Conservation (phyloP, 495 filamentous ascomycete genomes). For the Neurospora sp. region DNA sequence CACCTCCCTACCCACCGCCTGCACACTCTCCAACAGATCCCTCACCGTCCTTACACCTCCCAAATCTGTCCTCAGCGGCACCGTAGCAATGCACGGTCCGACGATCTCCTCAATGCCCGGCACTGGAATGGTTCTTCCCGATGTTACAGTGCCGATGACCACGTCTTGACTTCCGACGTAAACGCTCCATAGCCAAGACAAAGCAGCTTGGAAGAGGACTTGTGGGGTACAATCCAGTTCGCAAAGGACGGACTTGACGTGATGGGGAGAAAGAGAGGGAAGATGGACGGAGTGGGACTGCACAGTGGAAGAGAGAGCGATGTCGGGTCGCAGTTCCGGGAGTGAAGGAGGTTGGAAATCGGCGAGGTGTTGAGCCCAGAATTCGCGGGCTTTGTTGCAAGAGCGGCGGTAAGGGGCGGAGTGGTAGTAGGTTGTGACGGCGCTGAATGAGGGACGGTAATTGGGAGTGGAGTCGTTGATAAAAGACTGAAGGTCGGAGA, state of each 20-base stretch:
- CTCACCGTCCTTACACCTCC: slow-evolving; percentile 34
- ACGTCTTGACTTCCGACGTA: slow-evolving; percentile 57
- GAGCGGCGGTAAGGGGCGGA: slow-evolving; percentile 7
- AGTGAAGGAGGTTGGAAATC: slow-evolving; percentile 29
- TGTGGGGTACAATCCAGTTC: slow-evolving; percentile 33
- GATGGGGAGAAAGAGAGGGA: slow-evolving; percentile 4
- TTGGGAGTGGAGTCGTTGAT: slow-evolving; percentile 14
- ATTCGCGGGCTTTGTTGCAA: slow-evolving; percentile 29
- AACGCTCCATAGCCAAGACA: slow-evolving; percentile 52
- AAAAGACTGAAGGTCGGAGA: slow-evolving; percentile 49
- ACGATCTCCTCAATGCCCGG: slow-evolving; percentile 56
- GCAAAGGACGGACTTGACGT: slow-evolving; percentile 3
- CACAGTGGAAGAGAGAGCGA: slow-evolving; percentile 2
- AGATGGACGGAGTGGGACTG: slow-evolving; percentile 11
- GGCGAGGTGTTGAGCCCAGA: slow-evolving; percentile 45
- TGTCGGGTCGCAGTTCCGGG: slow-evolving; percentile 29
- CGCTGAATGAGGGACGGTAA: slow-evolving; percentile 41
- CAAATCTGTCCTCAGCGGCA: slow-evolving; percentile 54
- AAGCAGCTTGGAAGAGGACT: slow-evolving; percentile 59
- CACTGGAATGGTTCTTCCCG: slow-evolving; percentile 60
- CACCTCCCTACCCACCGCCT: slow-evolving; percentile 48
- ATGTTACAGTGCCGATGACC: slow-evolving; percentile 63
- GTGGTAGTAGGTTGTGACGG: slow-evolving; percentile 33
- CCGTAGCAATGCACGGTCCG: slow-evolving; percentile 60
- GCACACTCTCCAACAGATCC: slow-evolving; percentile 51